Percentiles rank a stretch among this genome's conserved stretches.
Conservation (phyloP, 176 grass and related monocot genomes). For the Typha latifolia region DNA sequence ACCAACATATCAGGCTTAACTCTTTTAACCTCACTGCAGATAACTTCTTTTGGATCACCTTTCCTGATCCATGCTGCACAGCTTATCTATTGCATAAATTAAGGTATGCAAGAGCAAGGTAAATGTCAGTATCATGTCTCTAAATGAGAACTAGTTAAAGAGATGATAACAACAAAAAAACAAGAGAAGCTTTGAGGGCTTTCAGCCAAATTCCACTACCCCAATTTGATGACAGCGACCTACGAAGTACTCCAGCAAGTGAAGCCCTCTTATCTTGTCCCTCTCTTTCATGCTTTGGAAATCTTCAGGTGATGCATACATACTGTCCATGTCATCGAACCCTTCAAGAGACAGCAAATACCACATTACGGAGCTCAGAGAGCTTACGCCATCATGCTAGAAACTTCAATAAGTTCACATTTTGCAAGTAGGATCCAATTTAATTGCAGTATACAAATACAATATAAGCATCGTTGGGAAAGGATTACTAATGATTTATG, state of each 20-base stretch:
- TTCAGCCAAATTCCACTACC: conserved; percentile 37
- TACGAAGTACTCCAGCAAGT: conserved; percentile 90
- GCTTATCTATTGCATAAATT: conserved; percentile 42
- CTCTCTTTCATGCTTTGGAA: conserved; percentile 61
- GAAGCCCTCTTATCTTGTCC: conserved; percentile 80
- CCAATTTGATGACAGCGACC: conserved; percentile 66
- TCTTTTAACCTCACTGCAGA: conserved; percentile 77
- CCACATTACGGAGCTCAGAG: background rate
- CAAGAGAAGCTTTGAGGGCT: background rate
- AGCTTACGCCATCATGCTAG: too few species aligned
- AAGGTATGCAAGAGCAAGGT: conserved; percentile 9
- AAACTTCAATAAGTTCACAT: too few species aligned
- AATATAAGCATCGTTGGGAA: too few species aligned
- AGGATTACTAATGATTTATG: too few species aligned
- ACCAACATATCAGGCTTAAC: conserved; percentile 80
- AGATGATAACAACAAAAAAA: conserved; percentile 23
- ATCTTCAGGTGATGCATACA: conserved; percentile 82
- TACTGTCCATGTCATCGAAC: conserved; percentile 95
- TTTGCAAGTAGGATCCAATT: too few species aligned
- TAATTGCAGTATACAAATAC: too few species aligned
- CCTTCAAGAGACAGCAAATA: conserved; percentile 41
- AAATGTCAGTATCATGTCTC: conserved; percentile 3
- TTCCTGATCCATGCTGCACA: conserved; percentile 80
- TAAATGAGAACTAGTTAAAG: background rate
- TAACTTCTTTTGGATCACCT: conserved; percentile 85